Conservation (phyloP, 352 stramenopile species). For the Phytopythium boreale region DNA sequence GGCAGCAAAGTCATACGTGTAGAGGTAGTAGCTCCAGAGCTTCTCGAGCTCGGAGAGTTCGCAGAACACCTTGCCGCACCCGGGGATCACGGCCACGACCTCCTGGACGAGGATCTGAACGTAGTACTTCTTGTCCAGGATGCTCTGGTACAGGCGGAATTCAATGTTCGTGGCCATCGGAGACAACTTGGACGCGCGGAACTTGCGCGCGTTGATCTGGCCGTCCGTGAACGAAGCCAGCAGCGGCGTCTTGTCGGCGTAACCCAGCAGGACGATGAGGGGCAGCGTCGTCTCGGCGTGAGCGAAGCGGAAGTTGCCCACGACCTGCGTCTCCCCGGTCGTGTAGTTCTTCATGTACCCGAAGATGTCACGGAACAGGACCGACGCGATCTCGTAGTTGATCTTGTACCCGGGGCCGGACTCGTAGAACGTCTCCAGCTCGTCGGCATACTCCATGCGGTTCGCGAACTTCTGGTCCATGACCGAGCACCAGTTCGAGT, state of each 20-base stretch:
- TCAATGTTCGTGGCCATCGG: conserved; percentile 75
- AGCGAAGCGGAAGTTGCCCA: conserved; percentile 59
- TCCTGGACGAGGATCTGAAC: conserved; percentile 56
- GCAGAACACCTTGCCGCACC: conserved; percentile 44
- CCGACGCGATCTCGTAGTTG: conserved; percentile 71
- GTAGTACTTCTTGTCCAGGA: conserved; percentile 38
- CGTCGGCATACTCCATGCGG: conserved; percentile 56
- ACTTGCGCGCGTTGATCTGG: conserved; percentile 42
- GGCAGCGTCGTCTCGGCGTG: conserved; percentile 76
- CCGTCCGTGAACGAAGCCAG: conserved; percentile 25
- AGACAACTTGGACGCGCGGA: conserved; percentile 52
- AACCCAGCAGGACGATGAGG: conserved; percentile 64
- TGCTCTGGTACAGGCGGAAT: conserved; percentile 54
- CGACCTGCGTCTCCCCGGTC: conserved; percentile 23
- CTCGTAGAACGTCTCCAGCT: conserved; percentile 71
- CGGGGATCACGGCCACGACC: conserved; percentile 28
- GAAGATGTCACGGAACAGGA: conserved; percentile 59
- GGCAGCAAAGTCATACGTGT: conserved; percentile 33
- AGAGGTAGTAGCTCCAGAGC: conserved; percentile 56
- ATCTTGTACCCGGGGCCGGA: conserved; percentile 55
- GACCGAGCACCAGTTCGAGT: conserved; percentile 56
- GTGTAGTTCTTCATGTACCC: conserved; percentile 45
- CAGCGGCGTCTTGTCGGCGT: conserved; percentile 32
- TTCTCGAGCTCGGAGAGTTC: conserved; percentile 38
- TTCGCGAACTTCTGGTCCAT: conserved; percentile 41